These are phyloP conservation scores for Saccharomycopsis lassenensis DNA, from an alignment of 805 yeast genomes.

Conservation along the genomic window DNA sequence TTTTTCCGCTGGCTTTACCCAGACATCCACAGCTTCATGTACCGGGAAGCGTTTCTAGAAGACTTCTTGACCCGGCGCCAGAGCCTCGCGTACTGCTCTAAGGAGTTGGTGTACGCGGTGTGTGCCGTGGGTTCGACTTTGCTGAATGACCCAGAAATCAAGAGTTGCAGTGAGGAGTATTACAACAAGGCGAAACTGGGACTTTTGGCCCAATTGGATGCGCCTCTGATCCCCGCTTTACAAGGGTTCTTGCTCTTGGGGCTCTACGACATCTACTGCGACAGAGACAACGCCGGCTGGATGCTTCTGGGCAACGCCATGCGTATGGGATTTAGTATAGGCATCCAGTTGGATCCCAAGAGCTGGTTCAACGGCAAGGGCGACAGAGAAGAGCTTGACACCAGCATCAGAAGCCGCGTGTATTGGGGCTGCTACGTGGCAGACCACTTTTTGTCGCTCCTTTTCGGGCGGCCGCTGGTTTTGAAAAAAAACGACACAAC, in stretches of 20 bases:
- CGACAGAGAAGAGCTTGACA: conserved; percentile 19
- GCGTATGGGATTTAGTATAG: conserved; percentile 55
- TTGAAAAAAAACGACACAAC: conserved; percentile 47
- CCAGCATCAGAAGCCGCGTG: conserved; percentile 42
- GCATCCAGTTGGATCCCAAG: conserved; percentile 50
- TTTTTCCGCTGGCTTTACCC: conserved; percentile 58
- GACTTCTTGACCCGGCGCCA: conserved; percentile 50
- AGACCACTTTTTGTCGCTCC: conserved; percentile 50
- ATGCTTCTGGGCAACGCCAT: conserved; percentile 51
- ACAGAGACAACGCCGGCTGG: conserved; percentile 51
- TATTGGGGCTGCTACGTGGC: conserved; percentile 61
- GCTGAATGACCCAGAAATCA: conserved; percentile 33
- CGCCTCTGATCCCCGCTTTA: conserved; percentile 40
- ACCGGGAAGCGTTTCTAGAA: conserved; percentile 47
- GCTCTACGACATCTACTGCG: conserved; percentile 51
- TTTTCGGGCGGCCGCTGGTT: conserved; percentile 48
- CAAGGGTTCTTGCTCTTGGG: conserved; percentile 51
- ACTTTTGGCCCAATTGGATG: conserved; percentile 32
- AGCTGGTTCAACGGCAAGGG: conserved; percentile 39
- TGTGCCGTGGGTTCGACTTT: conserved; percentile 50
- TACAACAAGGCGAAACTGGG: conserved; percentile 37
- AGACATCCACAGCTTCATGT: conserved; percentile 50
- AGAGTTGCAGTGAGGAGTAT: conserved; percentile 31
- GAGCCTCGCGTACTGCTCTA: conserved; percentile 43
- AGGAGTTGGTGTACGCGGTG: conserved; percentile 41